These are phyloP conservation scores for Saksenaea oblongispora DNA, from an alignment of 371 early-diverging fungal species.

Conservation along the genomic window DNA sequence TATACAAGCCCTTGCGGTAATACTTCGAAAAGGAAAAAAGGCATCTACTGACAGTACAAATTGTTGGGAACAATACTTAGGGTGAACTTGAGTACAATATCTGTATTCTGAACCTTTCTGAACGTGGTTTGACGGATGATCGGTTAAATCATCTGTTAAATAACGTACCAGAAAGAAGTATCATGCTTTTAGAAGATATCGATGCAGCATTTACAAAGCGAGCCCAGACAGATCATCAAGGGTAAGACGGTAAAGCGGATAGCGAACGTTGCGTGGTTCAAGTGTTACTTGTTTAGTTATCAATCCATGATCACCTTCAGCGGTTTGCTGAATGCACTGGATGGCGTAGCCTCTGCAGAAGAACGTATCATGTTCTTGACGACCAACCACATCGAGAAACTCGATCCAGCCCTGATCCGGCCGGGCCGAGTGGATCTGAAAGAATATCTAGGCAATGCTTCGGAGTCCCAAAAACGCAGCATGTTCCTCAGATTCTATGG, in stretches of 20 bases:
- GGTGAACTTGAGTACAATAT: slow-evolving; percentile 97
- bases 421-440: slow-evolving; percentile 98
- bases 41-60: not conserved
- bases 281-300: slow-evolving; percentile 28
- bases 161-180: slow-evolving; percentile 92
- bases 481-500: slow-evolving; percentile 94
- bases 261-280: not conserved
- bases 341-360: slow-evolving; percentile 98
- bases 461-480: slow-evolving; percentile 68
- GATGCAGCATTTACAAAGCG: slow-evolving; percentile 96
- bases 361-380: slow-evolving; percentile 99
- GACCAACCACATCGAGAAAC: slow-evolving; percentile 95
- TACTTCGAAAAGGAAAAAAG: not conserved
- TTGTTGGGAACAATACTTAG: slow-evolving; percentile 7
- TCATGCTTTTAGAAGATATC: slow-evolving; percentile 98
- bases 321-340: slow-evolving; percentile 98
- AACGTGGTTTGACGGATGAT: slow-evolving; percentile 95
- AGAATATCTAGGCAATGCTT: slow-evolving; percentile 87
- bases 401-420: slow-evolving; percentile 97
- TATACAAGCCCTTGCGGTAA: slow-evolving; percentile 94
- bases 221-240: slow-evolving; percentile 61
- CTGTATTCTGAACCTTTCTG: slow-evolving; percentile 93
- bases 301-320: slow-evolving; percentile 98
- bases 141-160: slow-evolving; percentile 92
- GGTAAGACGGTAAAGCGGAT: slow-evolving; percentile 33